Evolutionary conservation across 768 basidiomycete species (phyloP).

Genomic region (Phanerochaete carnosa): DNA sequence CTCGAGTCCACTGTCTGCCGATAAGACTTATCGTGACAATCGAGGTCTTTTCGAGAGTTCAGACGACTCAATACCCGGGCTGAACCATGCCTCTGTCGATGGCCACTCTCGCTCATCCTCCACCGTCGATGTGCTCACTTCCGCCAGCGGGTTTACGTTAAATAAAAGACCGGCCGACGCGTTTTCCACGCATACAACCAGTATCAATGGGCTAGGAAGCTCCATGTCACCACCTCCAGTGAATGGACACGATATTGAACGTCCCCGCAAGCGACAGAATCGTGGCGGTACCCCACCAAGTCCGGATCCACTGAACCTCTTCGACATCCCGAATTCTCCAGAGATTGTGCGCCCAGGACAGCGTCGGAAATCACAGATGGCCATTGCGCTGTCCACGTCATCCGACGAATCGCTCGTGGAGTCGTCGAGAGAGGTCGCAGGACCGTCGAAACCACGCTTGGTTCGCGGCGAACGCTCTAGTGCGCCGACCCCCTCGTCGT

Average conservation of each 20-base stretch:
- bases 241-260: constrained; percentile 47
- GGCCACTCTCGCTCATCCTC: constrained; percentile 23
- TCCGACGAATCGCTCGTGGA: constrained; percentile 71
- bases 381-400: constrained; percentile 47
- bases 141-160: constrained; percentile 56
- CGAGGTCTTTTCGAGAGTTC: constrained; percentile 32
- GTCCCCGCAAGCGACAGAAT: constrained; percentile 70
- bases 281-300: constrained; percentile 33
- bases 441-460: constrained; percentile 51
- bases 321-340: constrained; percentile 49
- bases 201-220: constrained; percentile 34
- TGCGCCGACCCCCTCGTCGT: constrained; percentile 7
- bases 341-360: constrained; percentile 52
- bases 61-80: constrained; percentile 43
- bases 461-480: constrained; percentile 43
- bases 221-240: constrained; percentile 38
- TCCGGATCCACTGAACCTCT: constrained; percentile 36
- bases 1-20: constrained; percentile 60
- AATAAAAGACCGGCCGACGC: constrained; percentile 42
- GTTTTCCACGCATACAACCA: constrained; percentile 48
- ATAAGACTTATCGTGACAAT: constrained; percentile 36
- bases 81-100: constrained; percentile 36
- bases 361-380: constrained; percentile 40
- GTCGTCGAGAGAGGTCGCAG: constrained; percentile 35
- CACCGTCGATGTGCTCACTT: constrained; percentile 51